Conservation (phyloP, 441 rosid species). For the Mallotus repandus region DNA sequence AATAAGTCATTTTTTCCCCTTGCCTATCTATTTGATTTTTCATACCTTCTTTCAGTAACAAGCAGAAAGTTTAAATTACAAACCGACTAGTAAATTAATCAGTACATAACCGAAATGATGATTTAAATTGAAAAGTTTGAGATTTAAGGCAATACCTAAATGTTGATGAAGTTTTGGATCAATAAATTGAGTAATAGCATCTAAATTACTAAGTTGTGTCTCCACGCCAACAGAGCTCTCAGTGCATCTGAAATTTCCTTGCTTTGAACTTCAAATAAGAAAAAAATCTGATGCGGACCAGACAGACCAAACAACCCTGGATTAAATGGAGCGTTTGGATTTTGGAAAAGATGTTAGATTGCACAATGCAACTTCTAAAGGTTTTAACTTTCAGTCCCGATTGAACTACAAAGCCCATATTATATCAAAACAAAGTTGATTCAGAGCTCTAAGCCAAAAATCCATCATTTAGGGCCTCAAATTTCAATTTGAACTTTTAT, state of each 20-base stretch:
- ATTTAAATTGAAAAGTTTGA: background rate
- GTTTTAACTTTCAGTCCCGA: too few relatives aligned
- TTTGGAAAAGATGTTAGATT: too few relatives aligned
- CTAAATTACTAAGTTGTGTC: constrained; percentile 95
- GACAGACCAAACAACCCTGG: too few relatives aligned
- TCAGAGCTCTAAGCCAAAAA: too few relatives aligned
- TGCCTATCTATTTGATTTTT: background rate
- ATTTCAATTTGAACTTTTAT: too few relatives aligned
- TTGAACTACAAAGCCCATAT: too few relatives aligned
- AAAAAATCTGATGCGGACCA: too few relatives aligned
- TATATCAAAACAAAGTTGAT: too few relatives aligned
- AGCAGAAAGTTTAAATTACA: background rate
- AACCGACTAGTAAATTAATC: constrained; percentile 3
- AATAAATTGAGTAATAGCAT: constrained; percentile 74
- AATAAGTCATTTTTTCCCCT: background rate
- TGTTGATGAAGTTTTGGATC: constrained; percentile 98
- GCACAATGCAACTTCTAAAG: too few relatives aligned
- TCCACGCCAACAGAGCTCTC: constrained; percentile 92
- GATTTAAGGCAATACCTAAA: constrained; percentile 48
- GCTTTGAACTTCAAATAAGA: constrained; percentile 46
- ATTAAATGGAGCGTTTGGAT: too few relatives aligned
- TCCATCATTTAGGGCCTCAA: too few relatives aligned
- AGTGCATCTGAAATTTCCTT: constrained; percentile 91
- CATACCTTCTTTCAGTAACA: background rate
- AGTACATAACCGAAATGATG: background rate